phyloP scores from a whole-genome alignment of 306 rosid species.

The Hylodesmum podocarpum region DNA sequence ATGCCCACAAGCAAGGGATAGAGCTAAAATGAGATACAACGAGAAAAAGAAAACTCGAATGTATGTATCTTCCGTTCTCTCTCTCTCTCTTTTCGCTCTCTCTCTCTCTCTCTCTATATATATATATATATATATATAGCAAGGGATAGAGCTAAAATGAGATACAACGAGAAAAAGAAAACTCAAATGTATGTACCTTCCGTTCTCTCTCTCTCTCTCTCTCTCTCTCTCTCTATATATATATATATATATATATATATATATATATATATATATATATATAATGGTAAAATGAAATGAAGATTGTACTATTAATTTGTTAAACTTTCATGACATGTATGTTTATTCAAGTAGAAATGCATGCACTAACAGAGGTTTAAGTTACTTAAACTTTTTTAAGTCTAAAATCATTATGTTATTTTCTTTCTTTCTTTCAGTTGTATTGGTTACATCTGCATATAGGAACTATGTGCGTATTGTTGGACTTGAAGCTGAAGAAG shows the following conservation, averaged over 20 bases:
- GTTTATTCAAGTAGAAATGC: neutral
- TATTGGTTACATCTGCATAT: neutral
- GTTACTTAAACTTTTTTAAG: neutral
- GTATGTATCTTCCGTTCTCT: constrained; percentile 46
- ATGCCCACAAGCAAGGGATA: constrained; percentile 70
- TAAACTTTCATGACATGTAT: neutral
- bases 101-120: too few relatives aligned
- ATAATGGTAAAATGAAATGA: neutral
- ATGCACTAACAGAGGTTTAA: neutral
- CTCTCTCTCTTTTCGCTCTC: too few relatives aligned
- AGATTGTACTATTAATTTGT: neutral
- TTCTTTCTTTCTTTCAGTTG: constrained; percentile 1
- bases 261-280: too few relatives aligned
- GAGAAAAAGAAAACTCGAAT: constrained; percentile 85
- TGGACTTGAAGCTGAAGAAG: too few relatives aligned
- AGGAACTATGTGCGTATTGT: too few relatives aligned
- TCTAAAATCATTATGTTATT: neutral
- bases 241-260: too few relatives aligned
- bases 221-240: too few relatives aligned
- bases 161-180: constrained; percentile 89
- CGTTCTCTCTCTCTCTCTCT: too few relatives aligned
- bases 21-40: constrained; percentile 79
- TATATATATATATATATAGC: too few relatives aligned
- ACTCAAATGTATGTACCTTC: constrained; percentile 61
- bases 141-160: constrained; percentile 79